Evolutionary conservation across 148 eudicot species (phyloP), one percentile per base, ranked within the genome.

Genomic region (Camellia lanceoleosa): DNA sequence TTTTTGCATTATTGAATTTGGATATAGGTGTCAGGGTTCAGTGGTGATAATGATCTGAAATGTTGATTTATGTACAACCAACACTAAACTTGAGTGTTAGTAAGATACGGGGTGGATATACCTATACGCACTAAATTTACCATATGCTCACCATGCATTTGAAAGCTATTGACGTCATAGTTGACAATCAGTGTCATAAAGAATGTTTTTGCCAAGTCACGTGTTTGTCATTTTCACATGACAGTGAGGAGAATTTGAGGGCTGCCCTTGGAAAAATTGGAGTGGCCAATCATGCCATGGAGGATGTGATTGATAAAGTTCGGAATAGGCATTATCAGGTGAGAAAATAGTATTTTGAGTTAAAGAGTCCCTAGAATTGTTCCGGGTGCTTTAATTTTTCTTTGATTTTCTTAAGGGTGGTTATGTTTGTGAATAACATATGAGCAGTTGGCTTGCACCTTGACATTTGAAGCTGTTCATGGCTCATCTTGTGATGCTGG

Each of bases 401-500:
- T 73, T 75, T 51, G 74, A 18, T 75, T 70, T 42, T 5, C 18
- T 54, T 43, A 67, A 64, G 62, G 62, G 9, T 5, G 44, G 18
- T 83, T 56, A 62, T 75, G 54, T 64, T 79, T 77, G 42, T 75
- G 59, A 66, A 58, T 75, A 46, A 44, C 58, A 52, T 78, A 74
- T 15, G 46, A 84, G 87, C 93, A 93, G 94, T 85, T 95, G 85
- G 96, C 99, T 15, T 95, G 99, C 85, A 95, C 99, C 30, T 91
- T 93, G 85, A 91, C 96, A 63, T 95, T 93, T 84, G 98, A 95
- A 90, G 94, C 95, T 81, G 85, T 95, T 80, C 92, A 92, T 74
- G 85, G 87, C 51, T 67, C 90, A 42, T 80, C 97, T 60, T 93
- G 92, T 86, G 97, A 95, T 87, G 78, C 93, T 84, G 98, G 97